Evolutionary conservation across 2,329 filamentous ascomycete genomes (phyloP).

Genomic region (Geoglossum cookeanum): DNA sequence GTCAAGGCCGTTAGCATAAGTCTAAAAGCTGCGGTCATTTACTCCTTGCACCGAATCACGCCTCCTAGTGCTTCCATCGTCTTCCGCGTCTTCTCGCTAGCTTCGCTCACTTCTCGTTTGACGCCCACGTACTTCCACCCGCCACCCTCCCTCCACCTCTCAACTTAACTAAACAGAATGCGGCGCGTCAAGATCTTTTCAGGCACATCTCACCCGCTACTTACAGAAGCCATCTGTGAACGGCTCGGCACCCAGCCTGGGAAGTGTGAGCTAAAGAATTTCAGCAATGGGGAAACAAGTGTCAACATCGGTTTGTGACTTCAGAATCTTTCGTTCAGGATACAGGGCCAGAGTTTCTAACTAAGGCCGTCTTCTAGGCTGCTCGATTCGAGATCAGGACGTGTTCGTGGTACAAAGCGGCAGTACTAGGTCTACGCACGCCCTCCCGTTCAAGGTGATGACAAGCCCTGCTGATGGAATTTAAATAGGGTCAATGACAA

Average conservation of each 20-base stretch:
- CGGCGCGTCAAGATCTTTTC: conserved; percentile 48
- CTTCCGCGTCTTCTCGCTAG: too few relatives aligned
- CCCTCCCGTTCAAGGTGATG: not conserved
- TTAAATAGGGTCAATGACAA: conserved; percentile 68
- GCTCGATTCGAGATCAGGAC: conserved; percentile 83
- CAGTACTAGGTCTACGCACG: conserved; percentile 42
- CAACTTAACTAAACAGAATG: conserved; percentile 25
- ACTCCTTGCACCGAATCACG: not conserved
- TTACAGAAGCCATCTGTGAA: conserved; percentile 47
- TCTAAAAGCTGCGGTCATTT: not conserved
- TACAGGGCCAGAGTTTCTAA: not conserved
- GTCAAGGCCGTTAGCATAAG: too few relatives aligned
- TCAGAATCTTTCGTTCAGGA: not conserved
- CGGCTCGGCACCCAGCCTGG: conserved; percentile 40
- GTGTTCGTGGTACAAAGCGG: conserved; percentile 98
- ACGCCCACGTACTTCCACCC: not conserved
- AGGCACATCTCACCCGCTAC: conserved; percentile 42
- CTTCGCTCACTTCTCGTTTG: not conserved
- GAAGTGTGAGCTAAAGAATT: conserved; percentile 43
- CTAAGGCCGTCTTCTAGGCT: conserved; percentile 7
- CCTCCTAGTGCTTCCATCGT: not conserved
- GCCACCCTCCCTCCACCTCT: not conserved
- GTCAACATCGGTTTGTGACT: conserved; percentile 39
- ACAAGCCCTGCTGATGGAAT: not conserved
- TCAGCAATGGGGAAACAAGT: conserved; percentile 51